A percentile compares a stretch with the other conserved stretches of the same genome.
Evolutionary conservation across 805 yeast genomes (phyloP).

Genomic region (Ogataea trehalophila): DNA sequence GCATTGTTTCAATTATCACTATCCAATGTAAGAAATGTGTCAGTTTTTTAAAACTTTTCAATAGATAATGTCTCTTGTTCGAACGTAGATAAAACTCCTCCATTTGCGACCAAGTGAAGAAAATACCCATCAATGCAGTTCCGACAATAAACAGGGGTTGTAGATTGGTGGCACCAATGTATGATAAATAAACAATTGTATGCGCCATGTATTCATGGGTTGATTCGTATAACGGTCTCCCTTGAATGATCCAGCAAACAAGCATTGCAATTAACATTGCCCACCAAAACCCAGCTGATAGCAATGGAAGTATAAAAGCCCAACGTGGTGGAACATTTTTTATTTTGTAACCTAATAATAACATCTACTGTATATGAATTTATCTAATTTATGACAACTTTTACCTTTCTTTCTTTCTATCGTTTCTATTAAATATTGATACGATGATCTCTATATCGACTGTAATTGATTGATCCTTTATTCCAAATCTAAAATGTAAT

Average conservation of each 20-base stretch:
- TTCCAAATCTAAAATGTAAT: too few relatives aligned
- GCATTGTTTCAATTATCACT: conserved; percentile 24
- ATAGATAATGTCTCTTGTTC: conserved; percentile 41
- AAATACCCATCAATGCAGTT: conserved; percentile 70
- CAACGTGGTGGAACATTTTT: conserved; percentile 25
- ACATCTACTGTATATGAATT: conserved; percentile 1
- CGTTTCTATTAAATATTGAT: too few relatives aligned
- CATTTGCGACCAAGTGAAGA: conserved; percentile 58
- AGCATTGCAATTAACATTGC: conserved; percentile 84
- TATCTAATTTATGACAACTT: too few relatives aligned
- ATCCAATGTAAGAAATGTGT: conserved; percentile 19
- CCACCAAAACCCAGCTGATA: conserved; percentile 75
- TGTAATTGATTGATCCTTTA: too few relatives aligned
- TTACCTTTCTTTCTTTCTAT: too few relatives aligned
- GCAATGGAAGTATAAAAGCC: conserved; percentile 50
- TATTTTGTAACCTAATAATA: conserved; percentile 7
- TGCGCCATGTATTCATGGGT: conserved; percentile 38
- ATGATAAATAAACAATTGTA: conserved; percentile 63
- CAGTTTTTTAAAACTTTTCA: conserved; percentile 36
- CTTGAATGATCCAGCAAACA: conserved; percentile 74
- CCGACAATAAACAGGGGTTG: conserved; percentile 82
- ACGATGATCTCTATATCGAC: too few relatives aligned
- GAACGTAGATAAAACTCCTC: conserved; percentile 62
- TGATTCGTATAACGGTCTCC: conserved; percentile 64
- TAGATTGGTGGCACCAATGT: conserved; percentile 81